Evolutionary conservation across 169 alveolate species (phyloP).

Genomic region (Plasmodium sp.): DNA sequence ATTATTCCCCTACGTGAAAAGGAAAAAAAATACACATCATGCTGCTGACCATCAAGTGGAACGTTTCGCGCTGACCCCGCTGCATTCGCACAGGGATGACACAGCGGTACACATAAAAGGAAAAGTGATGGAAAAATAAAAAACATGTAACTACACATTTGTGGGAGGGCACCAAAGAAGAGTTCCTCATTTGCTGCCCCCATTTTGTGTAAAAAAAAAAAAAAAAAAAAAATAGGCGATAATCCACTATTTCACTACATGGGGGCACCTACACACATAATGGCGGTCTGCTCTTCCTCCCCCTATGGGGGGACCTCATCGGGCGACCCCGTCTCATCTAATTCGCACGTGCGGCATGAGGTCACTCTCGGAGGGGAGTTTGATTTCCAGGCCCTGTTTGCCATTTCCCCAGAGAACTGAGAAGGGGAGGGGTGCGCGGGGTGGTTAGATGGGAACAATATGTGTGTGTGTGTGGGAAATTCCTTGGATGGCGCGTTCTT

Average conservation of each 20-base stretch:
- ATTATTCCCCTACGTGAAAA: not conserved
- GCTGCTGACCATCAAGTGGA: not conserved
- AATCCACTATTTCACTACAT: not conserved
- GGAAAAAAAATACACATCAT: not conserved
- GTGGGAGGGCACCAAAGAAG: no score
- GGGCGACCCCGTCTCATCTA: not conserved
- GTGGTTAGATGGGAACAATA: not conserved
- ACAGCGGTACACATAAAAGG: not conserved
- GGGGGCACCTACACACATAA: not conserved
- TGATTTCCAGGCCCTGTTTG: slow-evolving; percentile 55
- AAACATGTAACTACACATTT: no score
- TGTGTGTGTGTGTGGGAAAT: not conserved
- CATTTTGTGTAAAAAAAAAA: no score
- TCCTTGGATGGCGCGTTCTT: no score
- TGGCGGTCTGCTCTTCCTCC: not conserved
- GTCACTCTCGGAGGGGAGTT: slow-evolving; percentile 15
- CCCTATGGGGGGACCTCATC: not conserved
- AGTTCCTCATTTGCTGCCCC: no score
- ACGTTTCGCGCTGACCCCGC: not conserved
- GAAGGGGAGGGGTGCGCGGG: not conserved
- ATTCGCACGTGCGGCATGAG: slow-evolving; percentile 8
- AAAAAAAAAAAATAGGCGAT: no score
- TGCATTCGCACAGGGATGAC: not conserved
- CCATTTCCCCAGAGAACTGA: slow-evolving; percentile 65
- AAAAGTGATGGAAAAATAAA: not conserved